Percentiles rank a stretch among this genome's conserved stretches.
These are phyloP conservation scores for Canna indica DNA, from an alignment of 176 grass and related monocot species.

Conservation along the genomic window DNA sequence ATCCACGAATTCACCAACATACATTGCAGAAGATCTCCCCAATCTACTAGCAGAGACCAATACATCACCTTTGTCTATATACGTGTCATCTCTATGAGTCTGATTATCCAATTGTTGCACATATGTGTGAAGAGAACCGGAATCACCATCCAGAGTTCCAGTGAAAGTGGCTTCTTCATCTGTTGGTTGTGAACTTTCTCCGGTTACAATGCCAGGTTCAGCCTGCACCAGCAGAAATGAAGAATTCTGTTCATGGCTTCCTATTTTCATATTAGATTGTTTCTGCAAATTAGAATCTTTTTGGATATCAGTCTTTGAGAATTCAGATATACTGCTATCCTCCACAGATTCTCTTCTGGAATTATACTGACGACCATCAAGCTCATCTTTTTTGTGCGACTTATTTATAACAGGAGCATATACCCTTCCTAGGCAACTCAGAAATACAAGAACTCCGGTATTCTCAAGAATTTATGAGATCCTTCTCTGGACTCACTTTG, in stretches of 20 bases:
- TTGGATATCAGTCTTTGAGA: slow-evolving; percentile 10
- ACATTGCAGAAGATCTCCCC: slow-evolving; percentile 62
- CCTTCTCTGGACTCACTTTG: slow-evolving; percentile 15
- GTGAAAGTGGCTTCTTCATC: slow-evolving; percentile 18
- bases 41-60: slow-evolving; percentile 69
- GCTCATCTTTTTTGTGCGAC: slow-evolving; percentile 21
- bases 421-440: slow-evolving; percentile 24
- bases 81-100: background rate
- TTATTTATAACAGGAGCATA: slow-evolving; percentile 2
- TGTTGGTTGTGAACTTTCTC: slow-evolving; percentile 25
- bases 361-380: slow-evolving; percentile 13
- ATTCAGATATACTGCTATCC: background rate
- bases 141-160: slow-evolving; percentile 31
- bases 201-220: background rate
- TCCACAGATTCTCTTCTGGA: slow-evolving; percentile 32
- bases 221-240: slow-evolving; percentile 19
- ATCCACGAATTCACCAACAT: slow-evolving; percentile 32
- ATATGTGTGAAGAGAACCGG: slow-evolving; percentile 15
- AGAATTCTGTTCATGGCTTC: slow-evolving; percentile 13
- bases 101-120: slow-evolving; percentile 5
- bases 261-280: slow-evolving; percentile 18
- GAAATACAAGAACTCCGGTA: slow-evolving; percentile 11
- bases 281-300: slow-evolving; percentile 22
- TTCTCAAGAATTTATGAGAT: no score
- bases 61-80: slow-evolving; percentile 36